A percentile compares a stretch with the other conserved stretches of the same genome.
phyloP scores from a whole-genome alignment of 371 early-diverging fungal species.

The Phascolomyces articulosus region DNA sequence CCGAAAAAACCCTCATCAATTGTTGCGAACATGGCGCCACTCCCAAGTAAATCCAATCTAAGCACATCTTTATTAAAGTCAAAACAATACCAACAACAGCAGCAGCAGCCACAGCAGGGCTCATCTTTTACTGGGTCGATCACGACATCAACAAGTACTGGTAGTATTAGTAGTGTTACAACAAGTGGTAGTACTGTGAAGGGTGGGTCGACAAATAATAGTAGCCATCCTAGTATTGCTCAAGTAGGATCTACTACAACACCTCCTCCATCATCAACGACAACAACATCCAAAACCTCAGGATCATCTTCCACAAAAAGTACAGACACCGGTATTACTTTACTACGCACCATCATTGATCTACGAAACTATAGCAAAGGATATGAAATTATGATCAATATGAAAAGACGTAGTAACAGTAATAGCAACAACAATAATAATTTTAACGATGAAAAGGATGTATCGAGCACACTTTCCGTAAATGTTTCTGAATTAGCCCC shows the following conservation, averaged over 20 bases:
- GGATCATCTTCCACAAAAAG: background rate
- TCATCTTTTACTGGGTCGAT: background rate
- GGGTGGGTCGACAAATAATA: too few species aligned
- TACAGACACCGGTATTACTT: conserved; percentile 14
- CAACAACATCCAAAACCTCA: background rate
- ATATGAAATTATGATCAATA: conserved; percentile 23
- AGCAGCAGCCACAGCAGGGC: conserved; percentile 1
- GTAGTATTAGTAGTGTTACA: conserved; percentile 1
- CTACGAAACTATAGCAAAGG: conserved; percentile 45
- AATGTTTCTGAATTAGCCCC: conserved; percentile 26
- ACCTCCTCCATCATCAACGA: background rate
- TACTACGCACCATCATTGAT: conserved; percentile 37
- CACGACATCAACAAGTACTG: background rate
- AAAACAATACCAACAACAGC: conserved; percentile 4
- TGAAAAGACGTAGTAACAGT: background rate
- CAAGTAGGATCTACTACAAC: background rate
- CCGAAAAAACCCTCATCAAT: background rate
- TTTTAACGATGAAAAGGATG: conserved; percentile 10
- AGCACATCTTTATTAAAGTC: conserved; percentile 4
- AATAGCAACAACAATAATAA: background rate
- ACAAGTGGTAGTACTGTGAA: background rate
- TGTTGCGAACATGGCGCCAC: too few species aligned
- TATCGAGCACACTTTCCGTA: conserved; percentile 16
- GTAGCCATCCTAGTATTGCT: background rate
- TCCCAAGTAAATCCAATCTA: conserved; percentile 10